Evolutionary conservation across 2,329 filamentous ascomycete genomes (phyloP).

Genomic region (Aspergillus bombycis): DNA sequence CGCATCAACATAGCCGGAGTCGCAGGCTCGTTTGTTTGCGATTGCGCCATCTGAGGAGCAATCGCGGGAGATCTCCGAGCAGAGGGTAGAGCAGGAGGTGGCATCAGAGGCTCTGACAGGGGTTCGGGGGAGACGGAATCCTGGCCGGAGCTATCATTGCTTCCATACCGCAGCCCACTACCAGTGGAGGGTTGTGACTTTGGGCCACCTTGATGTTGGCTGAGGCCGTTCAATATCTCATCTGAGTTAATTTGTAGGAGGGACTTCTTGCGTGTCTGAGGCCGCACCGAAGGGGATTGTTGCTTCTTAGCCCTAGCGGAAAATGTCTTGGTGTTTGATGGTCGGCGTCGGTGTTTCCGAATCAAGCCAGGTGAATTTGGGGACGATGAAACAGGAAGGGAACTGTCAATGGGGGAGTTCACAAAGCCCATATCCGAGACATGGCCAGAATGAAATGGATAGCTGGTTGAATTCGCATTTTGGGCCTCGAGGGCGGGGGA

Average conservation of each 20-base stretch:
- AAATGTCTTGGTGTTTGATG: slow-evolving; percentile 36
- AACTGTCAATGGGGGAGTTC: slow-evolving; percentile 46
- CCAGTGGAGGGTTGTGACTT: slow-evolving; percentile 30
- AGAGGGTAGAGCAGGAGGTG: slow-evolving; percentile 50
- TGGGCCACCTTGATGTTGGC: slow-evolving; percentile 35
- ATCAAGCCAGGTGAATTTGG: slow-evolving; percentile 38
- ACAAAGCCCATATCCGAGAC: slow-evolving; percentile 45
- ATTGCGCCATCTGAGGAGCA: slow-evolving; percentile 33
- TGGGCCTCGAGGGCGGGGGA: slow-evolving; percentile 55
- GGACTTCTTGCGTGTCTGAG: slow-evolving; percentile 42
- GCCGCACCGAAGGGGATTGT: slow-evolving; percentile 49
- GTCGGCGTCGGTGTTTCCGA: slow-evolving; percentile 44
- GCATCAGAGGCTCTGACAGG: slow-evolving; percentile 54
- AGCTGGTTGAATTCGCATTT: slow-evolving; percentile 38
- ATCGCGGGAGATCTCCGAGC: slow-evolving; percentile 46
- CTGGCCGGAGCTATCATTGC: slow-evolving; percentile 50
- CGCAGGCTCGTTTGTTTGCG: slow-evolving; percentile 61
- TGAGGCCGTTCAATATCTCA: slow-evolving; percentile 39
- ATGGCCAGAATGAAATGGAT: slow-evolving; percentile 39
- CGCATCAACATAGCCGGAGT: slow-evolving; percentile 90
- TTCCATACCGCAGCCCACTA: slow-evolving; percentile 38
- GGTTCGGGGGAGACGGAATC: slow-evolving; percentile 55
- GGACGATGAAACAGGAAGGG: slow-evolving; percentile 34
- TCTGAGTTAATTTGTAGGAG: slow-evolving; percentile 36
- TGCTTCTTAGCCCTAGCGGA: slow-evolving; percentile 42